Evolutionary conservation across 2,329 filamentous ascomycete genomes (phyloP), one percentile per base, ranked within the genome.

Genomic region (Harringtonia lauricola): DNA sequence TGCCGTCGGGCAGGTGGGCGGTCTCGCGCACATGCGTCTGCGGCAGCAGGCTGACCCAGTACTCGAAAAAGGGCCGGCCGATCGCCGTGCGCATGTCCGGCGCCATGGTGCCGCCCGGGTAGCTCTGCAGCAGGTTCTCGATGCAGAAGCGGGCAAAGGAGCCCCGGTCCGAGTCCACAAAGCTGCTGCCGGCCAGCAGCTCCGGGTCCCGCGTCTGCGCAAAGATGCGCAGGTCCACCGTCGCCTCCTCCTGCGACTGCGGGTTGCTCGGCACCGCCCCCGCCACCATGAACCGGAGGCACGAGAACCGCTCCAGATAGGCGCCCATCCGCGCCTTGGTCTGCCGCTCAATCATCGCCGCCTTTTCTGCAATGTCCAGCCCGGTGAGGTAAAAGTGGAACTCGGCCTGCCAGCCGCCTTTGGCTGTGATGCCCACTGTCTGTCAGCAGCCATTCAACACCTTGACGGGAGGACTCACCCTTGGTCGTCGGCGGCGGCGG

Each of bases 171-270:
- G 46, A 43, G 24, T 47, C 44, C 3, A n/a, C n/a, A n/a, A n/a
- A n/a, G n/a, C n/a, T 44, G 17, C 45, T 41, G 24, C 33, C 31
- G 30, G 41, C 42, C 5, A 49, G 42, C 5, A 49, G 28, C 8
- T 29, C 9, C n/a, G n/a, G n/a, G n/a, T 57, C 54, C 35, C 47
- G 53, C 10, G 66, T 65, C 50, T 74, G 62, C 1, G 56, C 56
- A 47, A 59, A 58, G 42, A 57, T 49, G n/a, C 59, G 54, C 44
- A 63, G 54, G 46, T 61, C 55, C 30, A 59, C 57, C 2, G 59
- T 62, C 18, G 60, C 57, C 10, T 52, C 51, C 41, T 58, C 55
- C 44, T 62, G 59, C 40, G 55, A 56, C 37, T 39, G 41, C 0
- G 58, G 50, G 41, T 63, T 51, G 9, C 52, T 41, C 1, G 51